These are phyloP conservation scores for Narthecium ossifragum DNA, from an alignment of 106 monocot genomes.

Conservation along the genomic window DNA sequence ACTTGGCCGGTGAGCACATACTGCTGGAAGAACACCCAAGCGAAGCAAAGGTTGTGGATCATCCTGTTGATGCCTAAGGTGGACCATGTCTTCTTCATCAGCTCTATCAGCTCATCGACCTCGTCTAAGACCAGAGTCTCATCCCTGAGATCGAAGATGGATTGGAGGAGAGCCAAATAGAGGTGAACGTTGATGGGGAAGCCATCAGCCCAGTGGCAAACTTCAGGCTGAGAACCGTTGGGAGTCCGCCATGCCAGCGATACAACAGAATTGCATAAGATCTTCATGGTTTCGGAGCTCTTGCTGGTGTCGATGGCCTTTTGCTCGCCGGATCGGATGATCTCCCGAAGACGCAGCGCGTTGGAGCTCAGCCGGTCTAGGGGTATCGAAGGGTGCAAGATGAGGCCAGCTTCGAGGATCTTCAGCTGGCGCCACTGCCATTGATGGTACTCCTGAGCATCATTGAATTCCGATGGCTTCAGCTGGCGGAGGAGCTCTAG, in stretches of 20 bases:
- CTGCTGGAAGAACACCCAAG: conserved; percentile 71
- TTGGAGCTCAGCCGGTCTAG: conserved; percentile 23
- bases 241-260: too few relatives aligned
- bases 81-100: conserved; percentile 90
- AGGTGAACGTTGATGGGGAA: too few relatives aligned
- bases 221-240: too few relatives aligned
- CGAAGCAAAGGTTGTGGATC: conserved; percentile 83
- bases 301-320: conserved; percentile 38
- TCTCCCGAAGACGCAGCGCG: conserved; percentile 21
- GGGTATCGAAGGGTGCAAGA: conserved; percentile 25
- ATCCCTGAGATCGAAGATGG: conserved; percentile 73
- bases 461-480: conserved; percentile 37
- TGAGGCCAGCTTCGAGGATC: conserved; percentile 34
- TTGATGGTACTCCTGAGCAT: conserved; percentile 26
- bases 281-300: conserved; percentile 30
- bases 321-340: conserved; percentile 12
- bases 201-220: too few relatives aligned
- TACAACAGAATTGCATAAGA: conserved; percentile 21
- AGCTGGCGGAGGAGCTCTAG: conserved; percentile 47
- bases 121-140: conserved; percentile 90
- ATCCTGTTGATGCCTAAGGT: conserved; percentile 76
- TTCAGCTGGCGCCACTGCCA: conserved; percentile 44
- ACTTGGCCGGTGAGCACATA: conserved; percentile 29
- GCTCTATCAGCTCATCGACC: conserved; percentile 80
- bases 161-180: conserved; percentile 73